phyloP scores from a whole-genome alignment of 192 early-diverging fungal genomes.

The Coemansia sp. region DNA sequence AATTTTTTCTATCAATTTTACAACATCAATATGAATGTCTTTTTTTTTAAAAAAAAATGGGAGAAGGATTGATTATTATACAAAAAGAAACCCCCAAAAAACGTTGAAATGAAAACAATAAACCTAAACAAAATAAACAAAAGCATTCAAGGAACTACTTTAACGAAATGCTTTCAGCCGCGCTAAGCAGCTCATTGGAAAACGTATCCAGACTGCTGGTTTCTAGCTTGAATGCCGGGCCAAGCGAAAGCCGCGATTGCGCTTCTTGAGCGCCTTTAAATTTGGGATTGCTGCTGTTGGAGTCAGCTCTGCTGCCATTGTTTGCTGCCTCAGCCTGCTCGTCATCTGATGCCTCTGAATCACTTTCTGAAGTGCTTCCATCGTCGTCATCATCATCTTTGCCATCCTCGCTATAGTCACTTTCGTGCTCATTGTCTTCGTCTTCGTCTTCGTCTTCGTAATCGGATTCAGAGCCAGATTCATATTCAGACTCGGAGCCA shows the following conservation, averaged over 20 bases:
- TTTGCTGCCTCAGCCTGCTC: neutral
- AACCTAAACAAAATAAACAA: neutral
- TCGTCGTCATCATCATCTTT: neutral
- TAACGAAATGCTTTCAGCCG: constrained; percentile 2
- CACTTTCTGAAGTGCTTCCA: neutral
- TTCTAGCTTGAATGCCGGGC: constrained; percentile 2
- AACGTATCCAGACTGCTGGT: neutral
- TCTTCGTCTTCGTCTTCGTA: constrained; percentile 5
- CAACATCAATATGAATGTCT: too few relatives aligned
- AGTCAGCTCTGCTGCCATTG: neutral
- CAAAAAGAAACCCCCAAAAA: neutral
- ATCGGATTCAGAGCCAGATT: neutral
- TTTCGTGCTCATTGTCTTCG: neutral
- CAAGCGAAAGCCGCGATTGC: constrained; percentile 2
- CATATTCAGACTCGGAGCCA: neutral
- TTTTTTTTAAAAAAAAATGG: too few relatives aligned
- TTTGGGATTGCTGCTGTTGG: neutral
- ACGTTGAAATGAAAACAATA: neutral
- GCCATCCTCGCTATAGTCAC: neutral
- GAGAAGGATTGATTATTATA: too few relatives aligned
- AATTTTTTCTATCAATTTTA: too few relatives aligned
- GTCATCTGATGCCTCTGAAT: neutral
- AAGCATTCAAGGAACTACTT: neutral
- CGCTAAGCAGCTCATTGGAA: constrained; percentile 4
- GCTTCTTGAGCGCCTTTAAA: neutral